A percentile compares a stretch with the other conserved stretches of the same genome.
Evolutionary conservation across 331 rosid species (phyloP).

Genomic region (Pyracantha coccinea): DNA sequence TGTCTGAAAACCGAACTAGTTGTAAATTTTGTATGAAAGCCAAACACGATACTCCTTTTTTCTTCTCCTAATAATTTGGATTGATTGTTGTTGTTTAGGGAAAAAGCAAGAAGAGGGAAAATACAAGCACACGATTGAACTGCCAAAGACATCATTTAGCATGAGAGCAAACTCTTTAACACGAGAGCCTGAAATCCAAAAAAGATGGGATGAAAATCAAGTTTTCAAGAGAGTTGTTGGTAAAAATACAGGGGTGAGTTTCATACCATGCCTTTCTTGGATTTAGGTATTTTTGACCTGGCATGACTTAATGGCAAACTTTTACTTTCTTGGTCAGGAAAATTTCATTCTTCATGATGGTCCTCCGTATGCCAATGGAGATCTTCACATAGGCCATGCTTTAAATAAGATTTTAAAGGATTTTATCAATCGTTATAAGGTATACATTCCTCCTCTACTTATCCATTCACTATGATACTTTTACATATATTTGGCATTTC

Average conservation of each 20-base stretch:
- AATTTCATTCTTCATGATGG: conserved; percentile 91
- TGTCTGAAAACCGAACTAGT: background rate
- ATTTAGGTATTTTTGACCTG: background rate
- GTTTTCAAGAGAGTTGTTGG: conserved; percentile 65
- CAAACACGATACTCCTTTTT: background rate
- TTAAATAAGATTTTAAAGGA: conserved; percentile 93
- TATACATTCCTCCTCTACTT: conserved; percentile 18
- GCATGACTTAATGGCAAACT: conserved; percentile 20
- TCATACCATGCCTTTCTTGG: background rate
- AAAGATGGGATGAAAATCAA: conserved; percentile 85
- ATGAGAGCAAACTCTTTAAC: conserved; percentile 80
- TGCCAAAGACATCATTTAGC: conserved; percentile 86
- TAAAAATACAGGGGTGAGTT: conserved; percentile 76
- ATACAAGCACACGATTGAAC: conserved; percentile 94
- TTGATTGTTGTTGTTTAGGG: conserved; percentile 44
- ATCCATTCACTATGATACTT: conserved; percentile 4
- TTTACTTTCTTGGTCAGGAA: conserved; percentile 40
- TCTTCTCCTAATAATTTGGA: conserved; percentile 12
- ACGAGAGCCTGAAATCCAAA: conserved; percentile 94
- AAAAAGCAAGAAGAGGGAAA: conserved; percentile 74
- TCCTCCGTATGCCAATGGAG: conserved; percentile 97
- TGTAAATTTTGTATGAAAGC: background rate
- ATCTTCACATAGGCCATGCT: conserved; percentile 98
- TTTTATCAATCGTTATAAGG: conserved; percentile 94
- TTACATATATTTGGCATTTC: background rate